Percentiles rank a stretch among this genome's conserved stretches.
phyloP scores from a whole-genome alignment of 306 rosid species.

The Biancaea sappan region DNA sequence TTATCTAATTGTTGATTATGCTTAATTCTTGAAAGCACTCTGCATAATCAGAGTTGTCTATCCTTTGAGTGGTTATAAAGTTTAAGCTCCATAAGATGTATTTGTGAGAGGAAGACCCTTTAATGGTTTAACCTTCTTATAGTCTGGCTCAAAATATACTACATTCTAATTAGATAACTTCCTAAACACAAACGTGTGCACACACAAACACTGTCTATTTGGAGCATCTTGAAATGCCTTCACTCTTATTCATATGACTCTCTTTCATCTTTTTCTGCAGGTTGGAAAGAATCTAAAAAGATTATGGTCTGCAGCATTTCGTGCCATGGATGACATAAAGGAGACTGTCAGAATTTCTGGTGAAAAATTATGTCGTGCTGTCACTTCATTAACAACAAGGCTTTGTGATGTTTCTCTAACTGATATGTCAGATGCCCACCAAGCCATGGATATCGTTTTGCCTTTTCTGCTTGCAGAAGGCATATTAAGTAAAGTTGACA shows the following conservation, averaged over 20 bases:
- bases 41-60: conserved; percentile 4
- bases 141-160: background rate
- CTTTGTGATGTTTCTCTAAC: conserved; percentile 91
- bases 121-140: background rate
- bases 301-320: conserved; percentile 87
- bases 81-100: background rate
- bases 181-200: background rate
- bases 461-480: conserved; percentile 92
- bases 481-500: conserved; percentile 92
- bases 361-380: conserved; percentile 76
- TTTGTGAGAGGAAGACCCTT: background rate
- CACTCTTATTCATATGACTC: conserved; percentile 27
- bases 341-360: conserved; percentile 95
- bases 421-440: conserved; percentile 67
- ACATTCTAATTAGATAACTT: conserved; percentile 1
- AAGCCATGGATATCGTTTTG: conserved; percentile 86
- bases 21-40: conserved; percentile 1
- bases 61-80: background rate
- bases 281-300: conserved; percentile 76
- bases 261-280: conserved; percentile 43
- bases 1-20: conserved; percentile 17
- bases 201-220: background rate
- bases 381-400: conserved; percentile 78
- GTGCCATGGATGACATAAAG: conserved; percentile 95
- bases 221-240: conserved; percentile 6